phyloP scores from a whole-genome alignment of 2,329 filamentous ascomycete species.

The Colletotrichum karsti region DNA sequence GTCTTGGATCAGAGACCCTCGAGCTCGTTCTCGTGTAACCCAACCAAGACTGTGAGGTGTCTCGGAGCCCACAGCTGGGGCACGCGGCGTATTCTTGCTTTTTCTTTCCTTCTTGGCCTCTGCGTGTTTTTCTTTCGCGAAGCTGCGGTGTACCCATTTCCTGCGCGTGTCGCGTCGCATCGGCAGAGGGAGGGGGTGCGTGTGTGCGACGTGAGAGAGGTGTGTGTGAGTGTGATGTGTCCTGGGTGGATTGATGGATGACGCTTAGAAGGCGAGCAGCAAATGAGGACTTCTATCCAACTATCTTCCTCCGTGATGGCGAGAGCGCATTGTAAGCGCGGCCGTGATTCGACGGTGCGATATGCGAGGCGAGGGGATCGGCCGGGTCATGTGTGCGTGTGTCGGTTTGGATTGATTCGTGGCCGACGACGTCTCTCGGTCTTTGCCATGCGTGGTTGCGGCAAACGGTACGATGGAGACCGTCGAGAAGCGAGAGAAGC shows the following conservation, averaged over 20 bases:
- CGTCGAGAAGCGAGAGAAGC: neutral
- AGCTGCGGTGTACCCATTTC: neutral
- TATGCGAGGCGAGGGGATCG: constrained; percentile 3
- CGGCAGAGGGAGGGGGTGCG: neutral
- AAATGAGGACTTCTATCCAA: neutral
- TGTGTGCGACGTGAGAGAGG: neutral
- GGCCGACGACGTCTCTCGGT: neutral
- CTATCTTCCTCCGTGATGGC: neutral
- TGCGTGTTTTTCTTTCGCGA: neutral
- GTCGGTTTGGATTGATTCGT: neutral
- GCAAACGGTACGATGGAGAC: neutral
- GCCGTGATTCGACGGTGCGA: neutral
- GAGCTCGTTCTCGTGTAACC: constrained; percentile 18
- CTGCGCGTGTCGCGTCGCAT: constrained; percentile 13
- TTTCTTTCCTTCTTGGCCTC: neutral
- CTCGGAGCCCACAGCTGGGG: constrained; percentile 16
- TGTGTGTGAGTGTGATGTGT: neutral
- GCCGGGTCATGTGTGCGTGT: constrained; percentile 11
- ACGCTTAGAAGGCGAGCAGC: neutral
- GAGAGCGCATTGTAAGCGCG: too few species aligned
- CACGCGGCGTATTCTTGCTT: constrained; percentile 10
- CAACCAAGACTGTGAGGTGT: neutral
- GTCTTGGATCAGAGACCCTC: too few species aligned
- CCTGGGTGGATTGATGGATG: neutral
- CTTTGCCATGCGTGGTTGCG: neutral